Evolutionary conservation across 768 basidiomycete species (phyloP), one percentile per base, ranked within the genome.

Genomic region (Suillus subalutaceus): DNA sequence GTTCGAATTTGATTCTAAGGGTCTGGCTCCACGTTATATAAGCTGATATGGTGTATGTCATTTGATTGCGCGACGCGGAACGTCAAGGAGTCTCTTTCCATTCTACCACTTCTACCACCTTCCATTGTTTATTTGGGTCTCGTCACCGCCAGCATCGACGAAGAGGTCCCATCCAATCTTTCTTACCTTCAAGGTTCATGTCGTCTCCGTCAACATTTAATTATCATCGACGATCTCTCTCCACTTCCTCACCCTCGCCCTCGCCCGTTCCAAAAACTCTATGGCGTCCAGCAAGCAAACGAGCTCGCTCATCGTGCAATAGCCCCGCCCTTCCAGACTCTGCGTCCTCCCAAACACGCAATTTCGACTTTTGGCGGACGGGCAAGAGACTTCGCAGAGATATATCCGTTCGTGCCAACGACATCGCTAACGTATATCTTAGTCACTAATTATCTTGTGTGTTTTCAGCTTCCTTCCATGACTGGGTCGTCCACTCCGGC

Each of bases 361-460:
- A 84, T 71, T 76, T 84, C 37, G 87, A 88, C 67, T 71, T 77
- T 35, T 86, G 84, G 83, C 78, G 84, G 66, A 81, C 81, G 63
- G 83, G 84, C 35, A 90, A 90, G 72, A 78, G 85, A 63, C 81
- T 82, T 40, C 85, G 86, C 30, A 75, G 82, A 63, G 83, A 85
- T 66, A 65, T 76, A 55, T 79, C 82, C 23, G 88, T 88, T 70
- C 70, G 85, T 66, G 37, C 63, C 37, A 55, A 65, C 59, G 7
- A 46, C 50, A 30, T 64, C 32, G 20, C 55, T 43, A 38, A 59
- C 61, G 65, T 40, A 38, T 48, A 56, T 68, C 63, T 38, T 62
- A 66, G 30, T 35, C 23, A 61, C 56, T 72, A 64, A 56, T 55
- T 63, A 12, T 64, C 37, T 60, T 61, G 37, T 62, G 30, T 64